phyloP scores from a whole-genome alignment of 768 basidiomycete genomes.

The Tylopilus sp. region DNA sequence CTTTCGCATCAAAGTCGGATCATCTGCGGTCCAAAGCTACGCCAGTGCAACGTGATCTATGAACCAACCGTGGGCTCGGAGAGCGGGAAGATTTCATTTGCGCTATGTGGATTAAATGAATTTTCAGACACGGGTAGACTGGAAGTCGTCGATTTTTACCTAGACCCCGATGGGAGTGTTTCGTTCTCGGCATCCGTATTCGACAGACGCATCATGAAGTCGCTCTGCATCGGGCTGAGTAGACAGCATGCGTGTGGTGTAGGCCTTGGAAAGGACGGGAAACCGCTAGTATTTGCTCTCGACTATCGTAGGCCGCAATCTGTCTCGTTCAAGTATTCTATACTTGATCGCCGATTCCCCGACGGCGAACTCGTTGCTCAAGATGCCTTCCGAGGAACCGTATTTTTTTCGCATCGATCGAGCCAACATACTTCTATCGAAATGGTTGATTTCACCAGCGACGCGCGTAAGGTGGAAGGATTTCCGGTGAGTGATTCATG shows the following conservation, averaged over 20 bases:
- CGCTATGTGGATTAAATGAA: background rate
- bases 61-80: conserved; percentile 1
- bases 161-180: conserved; percentile 5
- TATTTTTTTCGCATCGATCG: conserved; percentile 1
- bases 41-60: background rate
- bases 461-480: background rate
- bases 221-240: background rate
- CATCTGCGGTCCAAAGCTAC: background rate
- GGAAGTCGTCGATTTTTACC: background rate
- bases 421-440: background rate
- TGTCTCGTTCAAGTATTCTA: background rate
- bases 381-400: background rate
- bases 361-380: background rate
- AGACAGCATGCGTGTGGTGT: background rate
- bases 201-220: background rate
- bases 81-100: background rate
- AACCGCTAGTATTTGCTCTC: background rate
- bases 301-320: background rate
- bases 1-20: background rate
- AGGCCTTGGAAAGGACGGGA: background rate
- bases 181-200: background rate
- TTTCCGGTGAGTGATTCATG: background rate
- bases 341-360: background rate
- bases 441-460: conserved; percentile 2
- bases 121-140: background rate